These are phyloP conservation scores for Tetrahymena thermophila DNA, from an alignment of 73 alveolate genomes.

Conservation along the genomic window DNA sequence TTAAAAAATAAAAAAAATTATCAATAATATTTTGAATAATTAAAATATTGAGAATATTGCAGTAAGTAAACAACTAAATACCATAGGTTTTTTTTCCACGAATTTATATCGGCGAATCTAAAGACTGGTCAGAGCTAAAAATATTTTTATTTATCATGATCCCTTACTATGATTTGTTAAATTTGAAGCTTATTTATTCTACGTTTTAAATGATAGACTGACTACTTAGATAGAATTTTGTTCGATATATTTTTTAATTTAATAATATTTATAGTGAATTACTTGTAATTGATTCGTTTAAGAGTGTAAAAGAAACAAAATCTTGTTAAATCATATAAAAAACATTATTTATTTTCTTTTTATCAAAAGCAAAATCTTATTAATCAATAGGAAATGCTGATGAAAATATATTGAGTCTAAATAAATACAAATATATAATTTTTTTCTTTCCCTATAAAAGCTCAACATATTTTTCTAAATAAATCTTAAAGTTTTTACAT, in stretches of 20 bases:
- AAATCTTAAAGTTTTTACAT: too few relatives aligned
- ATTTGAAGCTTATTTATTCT: background rate
- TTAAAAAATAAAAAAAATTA: background rate
- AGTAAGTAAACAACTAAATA: background rate
- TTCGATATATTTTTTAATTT: too few relatives aligned
- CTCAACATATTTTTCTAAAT: background rate
- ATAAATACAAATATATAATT: background rate
- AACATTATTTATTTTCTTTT: background rate
- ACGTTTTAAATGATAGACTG: background rate
- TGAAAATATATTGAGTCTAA: background rate
- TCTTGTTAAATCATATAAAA: background rate
- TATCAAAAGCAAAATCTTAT: background rate
- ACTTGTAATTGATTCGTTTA: background rate
- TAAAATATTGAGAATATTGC: background rate
- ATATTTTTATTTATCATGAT: background rate
- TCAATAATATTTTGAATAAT: too few relatives aligned
- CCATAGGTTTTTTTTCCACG: background rate
- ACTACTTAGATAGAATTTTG: background rate
- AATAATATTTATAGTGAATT: background rate
- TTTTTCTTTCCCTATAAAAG: background rate
- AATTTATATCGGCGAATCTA: background rate
- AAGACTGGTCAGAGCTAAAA: background rate
- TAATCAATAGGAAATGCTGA: background rate
- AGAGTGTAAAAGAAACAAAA: background rate
- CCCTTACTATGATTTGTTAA: too few relatives aligned